These are phyloP conservation scores for Pythium monospermum DNA, from an alignment of 352 stramenopile species.

Conservation along the genomic window DNA sequence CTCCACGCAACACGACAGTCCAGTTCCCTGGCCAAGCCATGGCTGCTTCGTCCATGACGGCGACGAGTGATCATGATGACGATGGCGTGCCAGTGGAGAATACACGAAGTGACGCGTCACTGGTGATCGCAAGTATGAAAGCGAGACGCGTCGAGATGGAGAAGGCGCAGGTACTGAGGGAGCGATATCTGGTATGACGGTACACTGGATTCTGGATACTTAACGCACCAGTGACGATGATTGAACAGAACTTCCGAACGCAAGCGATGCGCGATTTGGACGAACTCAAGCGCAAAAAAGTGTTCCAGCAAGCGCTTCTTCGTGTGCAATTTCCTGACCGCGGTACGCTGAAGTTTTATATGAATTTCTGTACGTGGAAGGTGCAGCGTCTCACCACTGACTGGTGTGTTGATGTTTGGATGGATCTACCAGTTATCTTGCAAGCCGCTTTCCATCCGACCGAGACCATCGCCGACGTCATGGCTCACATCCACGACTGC, in stretches of 20 bases:
- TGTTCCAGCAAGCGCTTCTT: conserved; percentile 73
- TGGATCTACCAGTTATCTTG: conserved; percentile 42
- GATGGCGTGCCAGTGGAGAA: conserved; percentile 18
- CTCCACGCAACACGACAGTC: conserved; percentile 61
- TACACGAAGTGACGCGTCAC: conserved; percentile 45
- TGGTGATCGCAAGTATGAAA: conserved; percentile 77
- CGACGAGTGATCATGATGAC: too few species aligned
- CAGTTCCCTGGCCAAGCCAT: conserved; percentile 35
- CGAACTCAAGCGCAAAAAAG: conserved; percentile 75
- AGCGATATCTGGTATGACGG: too few species aligned
- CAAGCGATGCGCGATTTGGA: conserved; percentile 86
- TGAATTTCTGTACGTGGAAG: too few species aligned
- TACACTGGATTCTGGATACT: too few species aligned
- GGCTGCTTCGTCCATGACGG: background rate
- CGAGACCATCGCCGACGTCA: conserved; percentile 70
- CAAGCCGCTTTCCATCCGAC: conserved; percentile 82
- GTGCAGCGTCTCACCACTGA: background rate
- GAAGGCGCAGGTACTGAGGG: conserved; percentile 76
- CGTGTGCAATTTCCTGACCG: conserved; percentile 82
- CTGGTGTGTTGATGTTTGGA: background rate
- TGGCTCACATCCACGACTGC: conserved; percentile 53
- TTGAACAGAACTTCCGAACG: conserved; percentile 71
- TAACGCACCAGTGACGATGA: too few species aligned
- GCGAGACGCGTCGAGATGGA: conserved; percentile 64
- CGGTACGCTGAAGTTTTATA: too few species aligned